phyloP scores from a whole-genome alignment of 192 early-diverging fungal genomes.

The Entomortierella lignicola region DNA sequence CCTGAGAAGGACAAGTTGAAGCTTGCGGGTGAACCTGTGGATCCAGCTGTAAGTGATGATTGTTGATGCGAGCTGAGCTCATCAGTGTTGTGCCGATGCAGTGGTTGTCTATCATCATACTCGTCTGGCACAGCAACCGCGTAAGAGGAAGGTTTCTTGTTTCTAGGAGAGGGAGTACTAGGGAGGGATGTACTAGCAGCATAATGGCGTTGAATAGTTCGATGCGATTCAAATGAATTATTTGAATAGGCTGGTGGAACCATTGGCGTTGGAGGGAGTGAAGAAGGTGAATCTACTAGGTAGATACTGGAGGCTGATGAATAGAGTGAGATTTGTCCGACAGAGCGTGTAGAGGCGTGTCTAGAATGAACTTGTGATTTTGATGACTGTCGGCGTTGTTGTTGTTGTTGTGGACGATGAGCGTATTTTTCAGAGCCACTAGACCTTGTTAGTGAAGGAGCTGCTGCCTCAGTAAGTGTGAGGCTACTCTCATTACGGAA shows the following conservation, averaged over 20 bases:
- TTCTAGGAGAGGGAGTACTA: neutral
- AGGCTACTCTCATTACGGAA: neutral
- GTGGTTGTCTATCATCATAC: conserved; percentile 47
- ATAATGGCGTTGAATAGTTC: neutral
- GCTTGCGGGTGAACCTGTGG: neutral
- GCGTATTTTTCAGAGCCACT: neutral
- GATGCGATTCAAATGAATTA: neutral
- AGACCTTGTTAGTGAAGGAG: neutral
- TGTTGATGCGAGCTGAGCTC: neutral
- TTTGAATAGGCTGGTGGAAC: conserved; percentile 20
- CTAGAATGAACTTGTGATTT: neutral
- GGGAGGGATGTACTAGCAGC: neutral
- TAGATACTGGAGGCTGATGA: conserved; percentile 19
- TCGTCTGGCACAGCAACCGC: conserved; percentile 27
- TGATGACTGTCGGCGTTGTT: conserved; percentile 3
- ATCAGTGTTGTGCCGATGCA: conserved; percentile 16
- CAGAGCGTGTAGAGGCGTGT: neutral
- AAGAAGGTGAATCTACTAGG: conserved; percentile 19
- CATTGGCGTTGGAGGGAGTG: conserved; percentile 32
- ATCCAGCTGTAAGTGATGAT: neutral
- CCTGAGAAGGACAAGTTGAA: neutral
- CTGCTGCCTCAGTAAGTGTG: neutral
- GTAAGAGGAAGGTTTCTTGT: conserved; percentile 13
- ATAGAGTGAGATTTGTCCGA: conserved; percentile 19
- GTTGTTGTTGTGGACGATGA: neutral